Percentiles rank a stretch among this genome's conserved stretches.
Evolutionary conservation across 2,329 filamentous ascomycete species (phyloP).

Genomic region (Penicillium oxalicum): DNA sequence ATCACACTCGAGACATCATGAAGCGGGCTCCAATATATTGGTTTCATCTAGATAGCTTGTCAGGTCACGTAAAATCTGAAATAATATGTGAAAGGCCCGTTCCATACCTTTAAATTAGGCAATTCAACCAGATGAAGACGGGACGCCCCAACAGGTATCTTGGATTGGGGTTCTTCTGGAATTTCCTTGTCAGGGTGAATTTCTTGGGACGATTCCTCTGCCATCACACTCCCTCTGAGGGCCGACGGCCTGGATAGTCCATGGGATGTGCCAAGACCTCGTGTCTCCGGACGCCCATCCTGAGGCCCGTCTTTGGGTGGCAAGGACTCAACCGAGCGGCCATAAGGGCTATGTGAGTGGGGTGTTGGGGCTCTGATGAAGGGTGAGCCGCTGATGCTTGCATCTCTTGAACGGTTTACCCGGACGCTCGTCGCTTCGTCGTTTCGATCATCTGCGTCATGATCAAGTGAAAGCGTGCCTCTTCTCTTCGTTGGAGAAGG

Average conservation of each 20-base stretch:
- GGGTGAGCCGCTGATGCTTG: slow-evolving; percentile 45
- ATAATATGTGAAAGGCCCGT: neutral
- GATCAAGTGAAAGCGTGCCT: slow-evolving; percentile 24
- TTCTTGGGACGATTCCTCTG: slow-evolving; percentile 16
- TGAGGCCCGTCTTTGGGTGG: slow-evolving; percentile 19
- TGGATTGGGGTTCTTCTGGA: slow-evolving; percentile 37
- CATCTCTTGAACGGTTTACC: slow-evolving; percentile 24
- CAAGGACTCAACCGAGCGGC: slow-evolving; percentile 26
- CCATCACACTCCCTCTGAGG: slow-evolving; percentile 22
- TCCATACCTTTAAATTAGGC: slow-evolving; percentile 54
- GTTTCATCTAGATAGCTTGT: slow-evolving; percentile 63
- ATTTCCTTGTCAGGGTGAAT: slow-evolving; percentile 14
- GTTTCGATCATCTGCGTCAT: slow-evolving; percentile 17
- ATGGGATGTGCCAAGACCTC: slow-evolving; percentile 11
- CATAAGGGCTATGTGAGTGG: slow-evolving; percentile 25
- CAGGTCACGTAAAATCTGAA: neutral
- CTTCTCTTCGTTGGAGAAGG: slow-evolving; percentile 25
- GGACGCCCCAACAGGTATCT: slow-evolving; percentile 83
- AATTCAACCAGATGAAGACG: slow-evolving; percentile 82
- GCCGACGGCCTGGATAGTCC: slow-evolving; percentile 23
- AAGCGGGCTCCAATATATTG: slow-evolving; percentile 95
- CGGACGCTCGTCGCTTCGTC: slow-evolving; percentile 19
- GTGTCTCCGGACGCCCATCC: slow-evolving; percentile 17
- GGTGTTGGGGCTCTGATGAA: slow-evolving; percentile 41
- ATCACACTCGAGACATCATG: slow-evolving; percentile 79